These are phyloP conservation scores for Trapa bicornis DNA, from an alignment of 345 rosid genomes.

Conservation along the genomic window DNA sequence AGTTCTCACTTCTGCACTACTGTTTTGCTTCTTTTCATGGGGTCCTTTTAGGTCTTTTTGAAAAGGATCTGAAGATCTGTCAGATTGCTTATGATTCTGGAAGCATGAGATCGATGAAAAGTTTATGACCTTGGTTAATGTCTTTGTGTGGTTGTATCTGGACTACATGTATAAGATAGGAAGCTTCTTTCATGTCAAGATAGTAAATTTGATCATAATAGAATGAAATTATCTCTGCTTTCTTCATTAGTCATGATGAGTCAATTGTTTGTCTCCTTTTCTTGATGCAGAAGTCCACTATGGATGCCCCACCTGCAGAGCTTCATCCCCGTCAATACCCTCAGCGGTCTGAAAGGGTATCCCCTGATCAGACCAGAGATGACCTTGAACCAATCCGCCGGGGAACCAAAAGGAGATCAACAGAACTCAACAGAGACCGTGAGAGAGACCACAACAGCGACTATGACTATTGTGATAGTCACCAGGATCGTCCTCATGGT, in stretches of 20 bases:
- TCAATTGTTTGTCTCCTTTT: no score
- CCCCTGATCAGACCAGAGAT: background rate
- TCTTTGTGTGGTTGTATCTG: background rate
- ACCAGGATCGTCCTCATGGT: constrained; percentile 13
- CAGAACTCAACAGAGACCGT: constrained; percentile 21
- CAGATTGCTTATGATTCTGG: background rate
- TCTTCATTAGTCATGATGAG: background rate
- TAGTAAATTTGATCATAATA: background rate
- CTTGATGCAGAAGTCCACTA: constrained; percentile 26
- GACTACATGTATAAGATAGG: background rate
- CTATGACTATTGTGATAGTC: constrained; percentile 20
- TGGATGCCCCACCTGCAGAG: constrained; percentile 24
- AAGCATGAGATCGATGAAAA: background rate
- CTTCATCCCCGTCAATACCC: constrained; percentile 26
- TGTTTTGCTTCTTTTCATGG: background rate
- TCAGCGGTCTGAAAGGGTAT: constrained; percentile 31
- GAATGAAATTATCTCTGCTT: background rate
- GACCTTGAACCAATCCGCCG: constrained; percentile 34
- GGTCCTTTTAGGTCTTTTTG: background rate
- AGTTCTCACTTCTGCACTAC: no score
- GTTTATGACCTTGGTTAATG: background rate
- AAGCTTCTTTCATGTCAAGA: background rate
- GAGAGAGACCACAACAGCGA: constrained; percentile 24
- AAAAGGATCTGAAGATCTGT: background rate
- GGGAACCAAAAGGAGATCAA: constrained; percentile 52